Evolutionary conservation across 176 grass and related monocot genomes (phyloP), one percentile per base, ranked within the genome.

Genomic region (Thalia dealbata): DNA sequence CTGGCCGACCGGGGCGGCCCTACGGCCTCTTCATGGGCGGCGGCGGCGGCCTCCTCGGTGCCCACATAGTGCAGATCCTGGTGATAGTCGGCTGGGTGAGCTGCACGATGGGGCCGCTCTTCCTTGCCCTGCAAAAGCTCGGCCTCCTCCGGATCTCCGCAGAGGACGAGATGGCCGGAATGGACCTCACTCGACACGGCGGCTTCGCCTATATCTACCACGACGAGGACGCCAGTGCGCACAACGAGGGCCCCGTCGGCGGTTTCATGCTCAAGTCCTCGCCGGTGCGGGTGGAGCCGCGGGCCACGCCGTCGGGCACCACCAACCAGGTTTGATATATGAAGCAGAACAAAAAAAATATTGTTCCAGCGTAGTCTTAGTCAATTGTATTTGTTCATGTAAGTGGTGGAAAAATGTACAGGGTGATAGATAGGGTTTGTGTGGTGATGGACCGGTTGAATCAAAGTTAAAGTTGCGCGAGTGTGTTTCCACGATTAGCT

Each of bases 21-120:
- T 96, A 96, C 84, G 92, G 92, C 1, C 86, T 96, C 26, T 92
- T 96, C 78, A 82, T 96, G 92, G 92, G 92, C 42, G 92, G 92
- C 66, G 92, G 92, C 58, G 92, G 89, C 2, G 76, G 70, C 1
- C 92, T 92, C 15, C 83, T 96, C 3, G 92, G 64, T 0, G 92
- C 92, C 30, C 89, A 96, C 50, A 3, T 96, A 59, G 62, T 96
- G 56, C 73, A 81, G 71, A 92, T 96, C 78, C 79, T 96, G 10
- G 84, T 91, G 1, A 92, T 92, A 79, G 54, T 80, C 29, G 92
- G 86, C 10, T 96, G 87, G 86, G 92, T 96, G 1, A 86, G 75
- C 55, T 78, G 52, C 81, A 96, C 92, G 68, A 96, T 96, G 92
- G 92, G 79, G 19, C 86, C 89, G 60, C 84, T 96, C 23, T 96